Conservation (phyloP, 1,284 basidiomycete genomes). For the Vanrija humicola region DNA sequence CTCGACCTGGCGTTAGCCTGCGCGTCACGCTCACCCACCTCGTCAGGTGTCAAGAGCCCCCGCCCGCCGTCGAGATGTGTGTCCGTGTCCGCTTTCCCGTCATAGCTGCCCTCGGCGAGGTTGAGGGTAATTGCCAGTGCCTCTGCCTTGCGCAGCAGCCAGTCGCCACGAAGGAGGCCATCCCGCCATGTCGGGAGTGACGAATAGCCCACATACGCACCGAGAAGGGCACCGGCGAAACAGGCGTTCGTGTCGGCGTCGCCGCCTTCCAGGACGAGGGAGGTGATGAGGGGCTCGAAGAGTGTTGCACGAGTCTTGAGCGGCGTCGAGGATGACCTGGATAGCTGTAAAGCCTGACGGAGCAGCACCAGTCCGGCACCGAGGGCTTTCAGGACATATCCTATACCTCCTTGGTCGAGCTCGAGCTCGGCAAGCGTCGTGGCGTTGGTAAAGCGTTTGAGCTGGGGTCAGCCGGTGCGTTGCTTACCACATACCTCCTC, state of each 20-base stretch:
- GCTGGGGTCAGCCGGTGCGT: not conserved
- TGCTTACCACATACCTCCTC: slow-evolving; percentile 3
- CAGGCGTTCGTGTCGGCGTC: slow-evolving; percentile 19
- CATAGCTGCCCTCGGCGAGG: slow-evolving; percentile 3
- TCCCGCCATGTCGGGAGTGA: slow-evolving; percentile 11
- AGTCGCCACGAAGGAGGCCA: slow-evolving; percentile 4
- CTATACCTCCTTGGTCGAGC: slow-evolving; percentile 11
- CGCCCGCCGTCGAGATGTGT: slow-evolving; percentile 7
- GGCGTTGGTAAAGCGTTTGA: not conserved
- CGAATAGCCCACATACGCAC: slow-evolving; percentile 10
- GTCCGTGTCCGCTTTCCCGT: slow-evolving; percentile 2
- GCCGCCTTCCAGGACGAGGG: slow-evolving; percentile 9
- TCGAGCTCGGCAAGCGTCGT: slow-evolving; percentile 1
- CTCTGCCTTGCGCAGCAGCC: slow-evolving; percentile 8
- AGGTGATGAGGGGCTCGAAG: slow-evolving; percentile 13
- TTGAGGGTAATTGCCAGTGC: slow-evolving; percentile 1
- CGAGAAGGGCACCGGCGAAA: slow-evolving; percentile 13
- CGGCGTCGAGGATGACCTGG: not conserved
- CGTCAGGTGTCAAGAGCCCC: slow-evolving; percentile 1
- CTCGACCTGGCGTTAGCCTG: slow-evolving; percentile 4
- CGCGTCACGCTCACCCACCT: not conserved
- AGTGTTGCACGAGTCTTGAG: not conserved
- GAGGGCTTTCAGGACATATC: slow-evolving; percentile 16
- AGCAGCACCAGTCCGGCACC: slow-evolving; percentile 7
- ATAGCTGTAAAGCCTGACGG: slow-evolving; percentile 1